Evolutionary conservation across 2,329 filamentous ascomycete species (phyloP).

Genomic region (Aspergillus hiratsukae): DNA sequence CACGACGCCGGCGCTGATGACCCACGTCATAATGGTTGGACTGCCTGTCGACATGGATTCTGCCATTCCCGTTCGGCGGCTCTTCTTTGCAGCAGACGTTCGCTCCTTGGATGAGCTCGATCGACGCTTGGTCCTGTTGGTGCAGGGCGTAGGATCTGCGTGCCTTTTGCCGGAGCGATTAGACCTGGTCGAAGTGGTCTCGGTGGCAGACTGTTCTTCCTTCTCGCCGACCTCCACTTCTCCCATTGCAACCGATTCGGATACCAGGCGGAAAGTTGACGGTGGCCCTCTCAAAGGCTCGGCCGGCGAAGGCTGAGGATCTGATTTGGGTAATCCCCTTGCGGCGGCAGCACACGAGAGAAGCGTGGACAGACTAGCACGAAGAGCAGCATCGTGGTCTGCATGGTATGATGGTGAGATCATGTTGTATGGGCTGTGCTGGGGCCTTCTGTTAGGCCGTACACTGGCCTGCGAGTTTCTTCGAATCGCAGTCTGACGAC

Average conservation of each 20-base stretch:
- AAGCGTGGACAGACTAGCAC: conserved; percentile 89
- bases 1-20: conserved; percentile 61
- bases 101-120: conserved; percentile 39
- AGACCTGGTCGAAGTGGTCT: conserved; percentile 16
- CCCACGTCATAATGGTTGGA: conserved; percentile 62
- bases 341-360: conserved; percentile 93
- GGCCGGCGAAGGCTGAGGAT: conserved; percentile 24
- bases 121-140: conserved; percentile 27
- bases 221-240: conserved; percentile 29
- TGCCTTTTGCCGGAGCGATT: conserved; percentile 19
- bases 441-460: conserved; percentile 34
- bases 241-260: conserved; percentile 56
- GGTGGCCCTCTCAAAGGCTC: conserved; percentile 40
- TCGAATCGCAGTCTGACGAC: conserved; percentile 29
- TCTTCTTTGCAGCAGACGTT: conserved; percentile 31
- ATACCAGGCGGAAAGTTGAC: conserved; percentile 54
- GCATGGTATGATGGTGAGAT: conserved; percentile 72
- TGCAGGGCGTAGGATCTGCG: conserved; percentile 6
- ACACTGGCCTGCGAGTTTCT: conserved; percentile 36
- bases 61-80: conserved; percentile 26
- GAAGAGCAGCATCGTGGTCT: conserved; percentile 87
- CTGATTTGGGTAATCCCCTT: conserved; percentile 67
- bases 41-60: conserved; percentile 40
- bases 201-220: conserved; percentile 15
- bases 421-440: conserved; percentile 60